Percentiles rank a stretch among this genome's conserved stretches.
These are phyloP conservation scores for Pseudogymnoascus sp. DNA, from an alignment of 2,329 filamentous ascomycete genomes.

Conservation along the genomic window DNA sequence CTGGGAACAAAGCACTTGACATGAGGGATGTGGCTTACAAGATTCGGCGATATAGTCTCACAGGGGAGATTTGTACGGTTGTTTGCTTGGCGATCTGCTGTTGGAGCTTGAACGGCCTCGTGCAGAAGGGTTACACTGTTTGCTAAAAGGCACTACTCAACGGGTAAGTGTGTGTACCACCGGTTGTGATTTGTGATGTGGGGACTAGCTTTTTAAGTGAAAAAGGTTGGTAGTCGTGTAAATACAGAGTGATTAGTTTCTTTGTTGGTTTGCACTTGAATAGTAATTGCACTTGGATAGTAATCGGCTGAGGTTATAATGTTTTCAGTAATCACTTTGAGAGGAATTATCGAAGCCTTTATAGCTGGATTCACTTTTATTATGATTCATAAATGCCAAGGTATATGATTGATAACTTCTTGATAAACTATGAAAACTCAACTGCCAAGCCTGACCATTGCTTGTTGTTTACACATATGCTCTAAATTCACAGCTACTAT, in stretches of 20 bases:
- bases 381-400: constrained; percentile 6
- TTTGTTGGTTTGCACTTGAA: not conserved
- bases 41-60: constrained; percentile 1
- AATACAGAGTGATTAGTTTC: constrained; percentile 5
- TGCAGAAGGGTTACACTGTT: constrained; percentile 5
- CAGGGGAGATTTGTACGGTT: constrained; percentile 2
- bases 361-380: not conserved
- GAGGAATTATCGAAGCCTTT: not conserved
- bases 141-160: constrained; percentile 2
- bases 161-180: constrained; percentile 8
- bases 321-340: not conserved
- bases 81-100: not conserved
- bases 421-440: not conserved
- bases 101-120: constrained; percentile 2
- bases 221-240: not conserved
- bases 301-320: not conserved
- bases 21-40: not conserved
- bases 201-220: constrained; percentile 4
- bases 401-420: not conserved
- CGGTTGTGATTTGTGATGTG: not conserved
- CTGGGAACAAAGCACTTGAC: not conserved
- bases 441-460: not conserved
- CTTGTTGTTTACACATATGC: constrained; percentile 4
- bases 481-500: not conserved
- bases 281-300: not conserved